A percentile compares a stretch with the other conserved stretches of the same genome.
Evolutionary conservation across 805 yeast species (phyloP).

Genomic region (Ogataea nitratoaversa): DNA sequence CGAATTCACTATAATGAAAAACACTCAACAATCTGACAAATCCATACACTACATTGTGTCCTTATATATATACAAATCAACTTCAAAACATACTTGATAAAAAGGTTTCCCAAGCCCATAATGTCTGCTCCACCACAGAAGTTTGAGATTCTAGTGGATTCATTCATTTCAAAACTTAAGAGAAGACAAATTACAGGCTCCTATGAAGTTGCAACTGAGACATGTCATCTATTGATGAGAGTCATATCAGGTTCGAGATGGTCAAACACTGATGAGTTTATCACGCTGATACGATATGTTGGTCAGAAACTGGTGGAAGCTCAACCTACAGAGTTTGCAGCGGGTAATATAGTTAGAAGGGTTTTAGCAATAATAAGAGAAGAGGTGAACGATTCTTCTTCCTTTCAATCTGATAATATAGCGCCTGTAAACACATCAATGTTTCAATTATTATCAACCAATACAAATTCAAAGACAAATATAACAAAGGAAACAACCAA

Average conservation of each 20-base stretch:
- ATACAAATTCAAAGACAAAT: constrained; percentile 18
- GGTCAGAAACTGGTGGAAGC: constrained; percentile 72
- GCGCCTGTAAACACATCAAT: constrained; percentile 71
- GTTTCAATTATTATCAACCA: constrained; percentile 76
- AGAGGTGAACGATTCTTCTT: constrained; percentile 54
- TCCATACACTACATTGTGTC: too few species aligned
- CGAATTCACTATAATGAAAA: too few species aligned
- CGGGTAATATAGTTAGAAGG: constrained; percentile 89
- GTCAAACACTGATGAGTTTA: constrained; percentile 71
- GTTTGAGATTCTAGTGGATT: constrained; percentile 28
- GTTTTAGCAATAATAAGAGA: constrained; percentile 84
- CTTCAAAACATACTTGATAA: too few species aligned
- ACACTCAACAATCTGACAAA: too few species aligned
- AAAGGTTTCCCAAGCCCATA: not conserved
- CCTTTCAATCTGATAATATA: constrained; percentile 17
- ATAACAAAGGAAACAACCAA: constrained; percentile 29
- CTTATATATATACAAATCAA: too few species aligned
- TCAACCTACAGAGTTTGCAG: constrained; percentile 82
- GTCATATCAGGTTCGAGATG: constrained; percentile 88
- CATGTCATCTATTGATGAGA: constrained; percentile 82
- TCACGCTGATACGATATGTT: constrained; percentile 64
- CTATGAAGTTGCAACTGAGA: constrained; percentile 75
- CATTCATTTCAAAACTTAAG: constrained; percentile 50
- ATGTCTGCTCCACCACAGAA: constrained; percentile 21
- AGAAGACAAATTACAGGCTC: constrained; percentile 84